Evolutionary conservation across 2,329 filamentous ascomycete species (phyloP).

Genomic region (Gaeumannomyces sp.): DNA sequence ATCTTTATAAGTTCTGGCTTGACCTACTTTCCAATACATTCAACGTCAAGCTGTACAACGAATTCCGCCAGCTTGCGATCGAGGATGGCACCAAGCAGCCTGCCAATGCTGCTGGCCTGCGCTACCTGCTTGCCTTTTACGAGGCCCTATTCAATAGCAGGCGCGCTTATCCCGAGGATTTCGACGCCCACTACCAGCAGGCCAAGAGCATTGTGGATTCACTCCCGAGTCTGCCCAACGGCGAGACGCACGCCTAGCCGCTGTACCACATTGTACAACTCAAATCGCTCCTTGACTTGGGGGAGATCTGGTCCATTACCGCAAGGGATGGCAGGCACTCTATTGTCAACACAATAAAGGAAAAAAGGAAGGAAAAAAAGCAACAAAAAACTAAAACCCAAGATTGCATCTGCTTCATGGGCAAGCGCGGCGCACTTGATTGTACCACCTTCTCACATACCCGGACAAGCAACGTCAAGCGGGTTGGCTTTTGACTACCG

Average conservation of each 20-base stretch:
- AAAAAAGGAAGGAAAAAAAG: background rate
- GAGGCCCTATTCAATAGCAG: conserved; percentile 24
- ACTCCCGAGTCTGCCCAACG: conserved; percentile 10
- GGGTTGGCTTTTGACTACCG: background rate
- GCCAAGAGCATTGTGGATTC: conserved; percentile 18
- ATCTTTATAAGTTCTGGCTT: conserved; percentile 70
- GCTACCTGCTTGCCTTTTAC: conserved; percentile 61
- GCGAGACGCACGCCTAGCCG: conserved; percentile 12
- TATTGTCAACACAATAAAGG: background rate
- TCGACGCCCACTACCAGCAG: conserved; percentile 22
- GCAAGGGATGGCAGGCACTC: background rate
- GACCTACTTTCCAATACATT: conserved; percentile 68
- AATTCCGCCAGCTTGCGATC: conserved; percentile 62
- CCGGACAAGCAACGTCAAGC: background rate
- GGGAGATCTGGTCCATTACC: background rate
- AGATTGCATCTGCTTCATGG: background rate
- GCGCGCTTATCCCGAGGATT: conserved; percentile 21
- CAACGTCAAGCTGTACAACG: conserved; percentile 68
- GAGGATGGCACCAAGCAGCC: conserved; percentile 50
- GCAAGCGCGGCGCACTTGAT: background rate
- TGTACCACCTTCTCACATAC: background rate
- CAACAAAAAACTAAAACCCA: background rate
- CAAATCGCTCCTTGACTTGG: background rate
- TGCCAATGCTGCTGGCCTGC: conserved; percentile 48
- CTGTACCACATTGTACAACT: background rate